Percentiles rank a stretch among this genome's conserved stretches.
Conservation (phyloP, 345 rosid genomes). For the Lepidium sativum region DNA sequence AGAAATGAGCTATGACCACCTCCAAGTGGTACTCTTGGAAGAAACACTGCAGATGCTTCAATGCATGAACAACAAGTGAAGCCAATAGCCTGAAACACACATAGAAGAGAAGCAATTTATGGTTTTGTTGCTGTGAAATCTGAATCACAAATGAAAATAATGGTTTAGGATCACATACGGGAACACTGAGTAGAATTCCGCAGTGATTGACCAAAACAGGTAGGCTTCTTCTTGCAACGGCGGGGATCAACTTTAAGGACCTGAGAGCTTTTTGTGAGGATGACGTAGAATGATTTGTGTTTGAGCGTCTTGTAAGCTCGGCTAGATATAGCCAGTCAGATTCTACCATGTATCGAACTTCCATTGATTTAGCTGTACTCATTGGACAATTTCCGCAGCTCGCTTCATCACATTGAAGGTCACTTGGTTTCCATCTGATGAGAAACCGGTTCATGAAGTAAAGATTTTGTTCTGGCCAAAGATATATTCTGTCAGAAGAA, state of each 20-base stretch:
- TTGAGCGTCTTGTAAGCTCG: slow-evolving; percentile 36
- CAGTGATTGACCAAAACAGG: slow-evolving; percentile 52
- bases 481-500: slow-evolving; percentile 16
- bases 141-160: not conserved
- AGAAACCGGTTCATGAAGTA: slow-evolving; percentile 74
- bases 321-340: slow-evolving; percentile 75
- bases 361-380: slow-evolving; percentile 27
- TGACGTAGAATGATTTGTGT: slow-evolving; percentile 21
- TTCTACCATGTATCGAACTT: slow-evolving; percentile 63
- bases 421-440: slow-evolving; percentile 49
- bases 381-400: slow-evolving; percentile 5
- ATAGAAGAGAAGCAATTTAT: not conserved
- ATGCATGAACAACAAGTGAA: slow-evolving; percentile 61
- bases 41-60: slow-evolving; percentile 42
- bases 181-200: slow-evolving; percentile 57
- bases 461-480: slow-evolving; percentile 40
- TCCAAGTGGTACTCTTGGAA: slow-evolving; percentile 78
- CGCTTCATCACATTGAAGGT: slow-evolving; percentile 1
- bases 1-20: slow-evolving; percentile 70
- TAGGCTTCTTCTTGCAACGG: slow-evolving; percentile 67
- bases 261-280: slow-evolving; percentile 47
- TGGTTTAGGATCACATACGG: slow-evolving; percentile 35
- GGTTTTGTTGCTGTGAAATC: not conserved
- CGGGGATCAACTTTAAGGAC: slow-evolving; percentile 52
- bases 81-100: slow-evolving; percentile 50